Evolutionary conservation across 768 basidiomycete genomes (phyloP).

Genomic region (Collybia sp.): DNA sequence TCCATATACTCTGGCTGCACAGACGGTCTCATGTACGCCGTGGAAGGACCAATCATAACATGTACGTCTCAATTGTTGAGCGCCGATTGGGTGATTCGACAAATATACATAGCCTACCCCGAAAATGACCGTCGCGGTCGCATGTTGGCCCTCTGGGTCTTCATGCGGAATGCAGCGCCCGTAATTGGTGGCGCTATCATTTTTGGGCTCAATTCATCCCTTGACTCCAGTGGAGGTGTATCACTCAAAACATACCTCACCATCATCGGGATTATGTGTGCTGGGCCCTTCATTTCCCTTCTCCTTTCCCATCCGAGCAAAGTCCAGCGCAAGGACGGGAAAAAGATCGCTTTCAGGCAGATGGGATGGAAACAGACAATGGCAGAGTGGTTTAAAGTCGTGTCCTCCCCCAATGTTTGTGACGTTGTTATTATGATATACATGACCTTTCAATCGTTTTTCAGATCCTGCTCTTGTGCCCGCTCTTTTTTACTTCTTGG

Average conservation of each 20-base stretch:
- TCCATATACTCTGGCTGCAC: conserved; percentile 25
- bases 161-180: conserved; percentile 26
- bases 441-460: too few relatives aligned
- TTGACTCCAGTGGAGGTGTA: conserved; percentile 23
- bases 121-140: conserved; percentile 26
- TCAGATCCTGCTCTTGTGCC: conserved; percentile 25
- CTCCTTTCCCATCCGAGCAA: conserved; percentile 22
- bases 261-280: conserved; percentile 31
- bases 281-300: conserved; percentile 25
- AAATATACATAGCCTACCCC: conserved; percentile 19
- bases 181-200: conserved; percentile 30
- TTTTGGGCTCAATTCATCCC: conserved; percentile 21
- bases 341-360: conserved; percentile 22
- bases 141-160: conserved; percentile 29
- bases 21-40: conserved; percentile 26
- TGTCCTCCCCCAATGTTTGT: conserved; percentile 19
- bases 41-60: conserved; percentile 28
- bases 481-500: conserved; percentile 28
- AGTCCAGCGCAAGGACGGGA: conserved; percentile 25
- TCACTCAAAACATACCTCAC: conserved; percentile 25
- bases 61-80: conserved; percentile 9
- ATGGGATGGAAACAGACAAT: conserved; percentile 21
- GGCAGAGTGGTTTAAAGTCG: conserved; percentile 21
- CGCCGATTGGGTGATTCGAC: neutral
- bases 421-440: too few relatives aligned